These are phyloP conservation scores for Elasticomyces elasticus DNA, from an alignment of 495 filamentous ascomycete species.

Conservation along the genomic window DNA sequence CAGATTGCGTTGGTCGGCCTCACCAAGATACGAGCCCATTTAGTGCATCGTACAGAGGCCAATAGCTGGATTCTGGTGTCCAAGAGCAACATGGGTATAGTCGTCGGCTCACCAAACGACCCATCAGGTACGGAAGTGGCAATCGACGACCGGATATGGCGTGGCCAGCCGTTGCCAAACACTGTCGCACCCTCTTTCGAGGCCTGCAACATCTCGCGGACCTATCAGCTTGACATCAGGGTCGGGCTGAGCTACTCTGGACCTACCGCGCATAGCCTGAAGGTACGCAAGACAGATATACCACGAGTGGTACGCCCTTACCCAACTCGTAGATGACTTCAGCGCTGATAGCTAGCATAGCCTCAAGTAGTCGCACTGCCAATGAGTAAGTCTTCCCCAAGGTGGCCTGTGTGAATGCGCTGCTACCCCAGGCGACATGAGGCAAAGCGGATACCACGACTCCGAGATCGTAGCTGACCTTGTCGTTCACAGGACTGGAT, in stretches of 20 bases:
- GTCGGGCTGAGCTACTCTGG: constrained; percentile 56
- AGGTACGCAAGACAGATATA: constrained; percentile 15
- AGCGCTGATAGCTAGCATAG: too few relatives aligned
- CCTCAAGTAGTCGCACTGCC: constrained; percentile 64
- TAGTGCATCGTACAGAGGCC: constrained; percentile 53
- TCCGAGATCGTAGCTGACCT: too few relatives aligned
- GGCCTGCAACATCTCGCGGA: constrained; percentile 77
- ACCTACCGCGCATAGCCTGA: constrained; percentile 2
- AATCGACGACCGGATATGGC: constrained; percentile 62
- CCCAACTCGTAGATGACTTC: too few relatives aligned
- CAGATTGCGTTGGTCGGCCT: constrained; percentile 72
- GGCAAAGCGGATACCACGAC: too few relatives aligned
- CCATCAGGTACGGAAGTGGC: constrained; percentile 53
- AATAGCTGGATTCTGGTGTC: constrained; percentile 61
- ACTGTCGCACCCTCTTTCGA: constrained; percentile 75
- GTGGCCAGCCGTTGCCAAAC: constrained; percentile 57
- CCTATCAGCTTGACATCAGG: constrained; percentile 72
- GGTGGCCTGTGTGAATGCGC: too few relatives aligned
- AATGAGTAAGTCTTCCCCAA: too few relatives aligned
- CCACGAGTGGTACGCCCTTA: constrained; percentile 9
- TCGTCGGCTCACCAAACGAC: constrained; percentile 49
- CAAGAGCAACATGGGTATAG: constrained; percentile 55
- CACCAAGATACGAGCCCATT: constrained; percentile 67
- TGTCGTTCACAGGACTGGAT: constrained; percentile 61
- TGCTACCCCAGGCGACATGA: too few relatives aligned